Evolutionary conservation across 805 yeast species (phyloP).

Genomic region (Yamadazyma sp.): DNA sequence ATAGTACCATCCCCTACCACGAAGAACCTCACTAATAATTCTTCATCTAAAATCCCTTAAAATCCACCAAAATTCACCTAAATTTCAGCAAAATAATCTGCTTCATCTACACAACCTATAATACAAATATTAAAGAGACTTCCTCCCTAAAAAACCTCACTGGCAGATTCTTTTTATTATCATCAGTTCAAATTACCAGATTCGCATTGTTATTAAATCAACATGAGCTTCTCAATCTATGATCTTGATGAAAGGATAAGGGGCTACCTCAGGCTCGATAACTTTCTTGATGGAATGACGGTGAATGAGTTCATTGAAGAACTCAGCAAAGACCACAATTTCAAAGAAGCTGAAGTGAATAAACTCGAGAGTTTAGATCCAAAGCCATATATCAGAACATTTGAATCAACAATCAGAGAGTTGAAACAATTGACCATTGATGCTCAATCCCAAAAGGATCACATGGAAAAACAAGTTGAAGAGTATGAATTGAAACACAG

Average conservation of each 20-base stretch:
- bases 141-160: too few species aligned
- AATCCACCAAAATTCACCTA: too few species aligned
- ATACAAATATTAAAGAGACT: too few species aligned
- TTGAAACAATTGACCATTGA: conserved; percentile 59
- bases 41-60: too few species aligned
- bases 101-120: too few species aligned
- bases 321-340: conserved; percentile 63
- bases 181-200: too few species aligned
- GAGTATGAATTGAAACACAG: conserved; percentile 66
- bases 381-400: conserved; percentile 89
- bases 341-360: conserved; percentile 48
- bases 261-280: conserved; percentile 53
- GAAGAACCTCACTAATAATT: too few species aligned
- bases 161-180: too few species aligned
- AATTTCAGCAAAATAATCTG: too few species aligned
- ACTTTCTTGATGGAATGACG: conserved; percentile 64
- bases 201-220: neutral
- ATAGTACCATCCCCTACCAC: too few species aligned
- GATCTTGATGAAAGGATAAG: conserved; percentile 65
- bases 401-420: conserved; percentile 79
- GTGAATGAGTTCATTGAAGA: conserved; percentile 80
- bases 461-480: conserved; percentile 56
- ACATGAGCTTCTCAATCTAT: conserved; percentile 48
- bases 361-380: conserved; percentile 70
- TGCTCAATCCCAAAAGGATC: conserved; percentile 47